Percentiles rank a stretch among this genome's conserved stretches.
Conservation (phyloP, 2,329 filamentous ascomycete species). For the Penicillium carneum region DNA sequence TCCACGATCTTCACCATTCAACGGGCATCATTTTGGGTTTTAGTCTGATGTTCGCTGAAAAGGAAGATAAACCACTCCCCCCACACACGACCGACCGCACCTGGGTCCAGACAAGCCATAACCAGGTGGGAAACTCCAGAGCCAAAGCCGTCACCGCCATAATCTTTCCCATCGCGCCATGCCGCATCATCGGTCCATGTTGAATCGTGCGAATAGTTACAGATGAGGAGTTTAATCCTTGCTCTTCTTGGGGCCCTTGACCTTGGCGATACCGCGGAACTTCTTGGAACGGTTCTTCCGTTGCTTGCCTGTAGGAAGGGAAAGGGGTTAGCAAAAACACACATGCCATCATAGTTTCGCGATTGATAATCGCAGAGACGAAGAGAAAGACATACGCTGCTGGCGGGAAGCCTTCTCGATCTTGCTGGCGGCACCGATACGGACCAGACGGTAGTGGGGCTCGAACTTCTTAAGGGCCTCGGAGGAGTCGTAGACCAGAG, state of each 20-base stretch:
- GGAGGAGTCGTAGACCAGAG: slow-evolving; percentile 95
- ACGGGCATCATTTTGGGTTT: slow-evolving; percentile 26
- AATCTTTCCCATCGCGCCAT: slow-evolving; percentile 35
- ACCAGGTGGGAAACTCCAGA: slow-evolving; percentile 30
- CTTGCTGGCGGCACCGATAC: slow-evolving; percentile 91
- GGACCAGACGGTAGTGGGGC: slow-evolving; percentile 94
- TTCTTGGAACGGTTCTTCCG: slow-evolving; percentile 99
- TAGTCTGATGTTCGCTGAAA: slow-evolving; percentile 27
- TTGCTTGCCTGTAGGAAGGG: slow-evolving; percentile 83
- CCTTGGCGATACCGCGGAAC: slow-evolving; percentile 96
- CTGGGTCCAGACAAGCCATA: slow-evolving; percentile 12
- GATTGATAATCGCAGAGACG: background rate
- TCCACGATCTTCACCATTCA: slow-evolving; percentile 24
- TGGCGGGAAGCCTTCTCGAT: slow-evolving; percentile 97
- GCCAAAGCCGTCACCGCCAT: slow-evolving; percentile 36
- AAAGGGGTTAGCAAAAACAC: slow-evolving; percentile 12
- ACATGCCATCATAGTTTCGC: background rate
- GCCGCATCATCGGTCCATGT: slow-evolving; percentile 30
- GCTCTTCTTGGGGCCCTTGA: slow-evolving; percentile 96
- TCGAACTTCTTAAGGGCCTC: slow-evolving; percentile 99
- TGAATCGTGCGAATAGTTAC: slow-evolving; percentile 27
- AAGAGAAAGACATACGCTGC: slow-evolving; percentile 81
- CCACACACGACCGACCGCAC: slow-evolving; percentile 26
- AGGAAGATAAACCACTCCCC: slow-evolving; percentile 24
- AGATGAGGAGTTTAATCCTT: slow-evolving; percentile 68